These are phyloP conservation scores for Piper longum DNA, from an alignment of 164 flowering plant species.

Conservation along the genomic window DNA sequence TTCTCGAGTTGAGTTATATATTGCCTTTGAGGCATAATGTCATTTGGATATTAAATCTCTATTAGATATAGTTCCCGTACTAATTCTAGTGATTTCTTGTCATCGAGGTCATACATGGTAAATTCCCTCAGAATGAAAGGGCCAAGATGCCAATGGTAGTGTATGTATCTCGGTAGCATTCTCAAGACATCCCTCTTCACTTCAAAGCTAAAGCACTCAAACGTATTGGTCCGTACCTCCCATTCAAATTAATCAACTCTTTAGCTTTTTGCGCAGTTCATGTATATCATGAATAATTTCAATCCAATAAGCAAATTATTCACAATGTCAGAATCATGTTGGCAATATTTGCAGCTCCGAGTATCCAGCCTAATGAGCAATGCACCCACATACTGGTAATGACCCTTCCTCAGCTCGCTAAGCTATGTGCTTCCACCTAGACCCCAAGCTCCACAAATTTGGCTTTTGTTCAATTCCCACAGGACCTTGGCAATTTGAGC, in stretches of 20 bases:
- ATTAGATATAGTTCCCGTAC: not conserved
- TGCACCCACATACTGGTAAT: slow-evolving; percentile 17
- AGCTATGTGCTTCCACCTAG: slow-evolving; percentile 32
- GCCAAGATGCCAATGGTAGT: slow-evolving; percentile 8
- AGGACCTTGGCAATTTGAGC: slow-evolving; percentile 17
- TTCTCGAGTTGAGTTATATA: not conserved
- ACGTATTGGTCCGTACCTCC: slow-evolving; percentile 5
- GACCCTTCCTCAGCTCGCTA: slow-evolving; percentile 20
- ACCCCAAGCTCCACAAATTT: slow-evolving; percentile 12
- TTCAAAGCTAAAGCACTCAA: slow-evolving; percentile 15
- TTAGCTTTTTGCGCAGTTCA: not conserved
- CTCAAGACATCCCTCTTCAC: slow-evolving; percentile 2
- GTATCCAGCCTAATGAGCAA: slow-evolving; percentile 23
- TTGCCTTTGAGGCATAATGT: not conserved
- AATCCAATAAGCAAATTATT: too few relatives aligned
- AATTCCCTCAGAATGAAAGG: not conserved
- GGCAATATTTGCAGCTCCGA: slow-evolving; percentile 12
- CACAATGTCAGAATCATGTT: too few relatives aligned
- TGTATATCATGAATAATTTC: too few relatives aligned
- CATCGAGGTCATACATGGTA: not conserved
- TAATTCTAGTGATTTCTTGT: not conserved
- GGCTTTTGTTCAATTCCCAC: slow-evolving; percentile 27
- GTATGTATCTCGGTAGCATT: slow-evolving; percentile 11
- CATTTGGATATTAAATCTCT: not conserved
- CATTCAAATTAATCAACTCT: not conserved